phyloP scores from a whole-genome alignment of 306 rosid genomes.

The cucumber (Cucumis sativus) region DNA sequence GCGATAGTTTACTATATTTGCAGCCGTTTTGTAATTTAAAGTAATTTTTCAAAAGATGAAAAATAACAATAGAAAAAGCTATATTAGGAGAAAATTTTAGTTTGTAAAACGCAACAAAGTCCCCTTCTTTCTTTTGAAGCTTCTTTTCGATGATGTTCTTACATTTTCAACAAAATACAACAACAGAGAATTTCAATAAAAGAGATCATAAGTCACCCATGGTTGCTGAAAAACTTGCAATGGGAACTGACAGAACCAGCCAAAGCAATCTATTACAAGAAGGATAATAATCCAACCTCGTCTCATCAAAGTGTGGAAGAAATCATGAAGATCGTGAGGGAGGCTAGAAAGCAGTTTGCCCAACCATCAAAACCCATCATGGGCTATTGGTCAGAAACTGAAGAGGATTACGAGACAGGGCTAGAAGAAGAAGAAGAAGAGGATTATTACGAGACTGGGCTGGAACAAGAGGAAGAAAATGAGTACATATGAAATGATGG shows the following conservation, averaged over 20 bases:
- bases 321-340: conserved; percentile 60
- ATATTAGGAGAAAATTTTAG: too few species aligned
- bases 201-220: conserved; percentile 72
- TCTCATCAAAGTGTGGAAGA: conserved; percentile 49
- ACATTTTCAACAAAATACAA: not conserved
- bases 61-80: too few species aligned
- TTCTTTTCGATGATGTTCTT: not conserved
- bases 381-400: conserved; percentile 50
- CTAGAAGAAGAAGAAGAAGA: conserved; percentile 8
- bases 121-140: too few species aligned
- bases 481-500: conserved; percentile 15
- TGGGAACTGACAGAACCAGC: conserved; percentile 60
- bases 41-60: too few species aligned
- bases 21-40: too few species aligned
- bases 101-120: too few species aligned
- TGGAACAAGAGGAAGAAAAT: conserved; percentile 20
- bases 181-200: conserved; percentile 47
- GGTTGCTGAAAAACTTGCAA: conserved; percentile 69
- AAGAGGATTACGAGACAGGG: conserved; percentile 22
- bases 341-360: conserved; percentile 49
- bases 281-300: conserved; percentile 42
- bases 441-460: not conserved
- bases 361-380: conserved; percentile 33
- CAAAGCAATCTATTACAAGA: conserved; percentile 47
- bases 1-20: too few species aligned